Conservation (phyloP, 2,329 filamentous ascomycete species). For the Cadophora malorum region DNA sequence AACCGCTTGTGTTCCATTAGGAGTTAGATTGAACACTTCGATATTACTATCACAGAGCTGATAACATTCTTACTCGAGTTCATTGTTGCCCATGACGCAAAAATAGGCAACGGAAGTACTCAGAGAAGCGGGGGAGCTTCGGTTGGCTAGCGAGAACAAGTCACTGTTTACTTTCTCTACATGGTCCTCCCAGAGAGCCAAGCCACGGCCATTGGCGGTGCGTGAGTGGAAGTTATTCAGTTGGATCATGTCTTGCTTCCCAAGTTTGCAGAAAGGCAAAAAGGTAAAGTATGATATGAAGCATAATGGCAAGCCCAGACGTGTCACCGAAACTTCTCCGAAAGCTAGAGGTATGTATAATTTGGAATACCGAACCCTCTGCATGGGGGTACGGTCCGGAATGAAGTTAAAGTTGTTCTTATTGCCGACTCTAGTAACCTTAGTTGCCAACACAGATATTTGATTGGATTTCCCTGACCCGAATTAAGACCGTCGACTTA, state of each 20-base stretch:
- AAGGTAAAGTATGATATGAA: not conserved
- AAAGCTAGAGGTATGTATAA: not conserved
- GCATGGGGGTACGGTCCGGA: not conserved
- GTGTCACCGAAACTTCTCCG: constrained; percentile 5
- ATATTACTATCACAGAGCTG: too few relatives aligned
- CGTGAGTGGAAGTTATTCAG: too few relatives aligned
- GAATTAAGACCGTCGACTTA: constrained; percentile 1
- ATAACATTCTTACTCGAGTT: too few relatives aligned
- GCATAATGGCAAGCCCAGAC: not conserved
- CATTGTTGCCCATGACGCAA: too few relatives aligned
- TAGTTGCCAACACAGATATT: not conserved
- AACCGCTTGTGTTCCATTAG: not conserved
- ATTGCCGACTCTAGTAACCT: not conserved
- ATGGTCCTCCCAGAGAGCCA: too few relatives aligned
- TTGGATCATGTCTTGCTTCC: too few relatives aligned
- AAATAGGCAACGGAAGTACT: too few relatives aligned
- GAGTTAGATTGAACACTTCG: not conserved
- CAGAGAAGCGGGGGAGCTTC: too few relatives aligned
- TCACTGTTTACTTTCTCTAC: too few relatives aligned
- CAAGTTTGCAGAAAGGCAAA: not conserved
- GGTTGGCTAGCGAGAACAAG: too few relatives aligned
- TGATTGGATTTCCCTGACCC: constrained; percentile 7
- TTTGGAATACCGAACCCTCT: not conserved
- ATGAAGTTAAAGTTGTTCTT: not conserved
- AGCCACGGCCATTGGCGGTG: too few relatives aligned